Conservation (phyloP, 129 eudicot genomes). For the Lactuca saligna region DNA sequence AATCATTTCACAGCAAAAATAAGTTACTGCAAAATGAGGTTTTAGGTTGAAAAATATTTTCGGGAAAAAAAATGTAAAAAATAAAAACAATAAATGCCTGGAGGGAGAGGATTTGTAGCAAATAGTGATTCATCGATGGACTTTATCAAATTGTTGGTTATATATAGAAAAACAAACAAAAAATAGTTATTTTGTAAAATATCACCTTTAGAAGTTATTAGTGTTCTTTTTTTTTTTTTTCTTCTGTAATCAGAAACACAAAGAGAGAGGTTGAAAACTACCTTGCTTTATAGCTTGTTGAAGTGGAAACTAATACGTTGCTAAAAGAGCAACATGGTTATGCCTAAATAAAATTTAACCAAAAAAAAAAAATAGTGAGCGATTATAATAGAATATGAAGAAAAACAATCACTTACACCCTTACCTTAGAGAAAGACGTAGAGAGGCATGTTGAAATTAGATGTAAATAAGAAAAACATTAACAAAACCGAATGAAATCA, state of each 20-base stretch:
- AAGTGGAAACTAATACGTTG: conserved; percentile 8
- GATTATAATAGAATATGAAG: not conserved
- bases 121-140: no score
- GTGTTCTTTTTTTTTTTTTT: no score
- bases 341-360: not conserved
- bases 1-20: no score
- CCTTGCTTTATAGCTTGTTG: conserved; percentile 14
- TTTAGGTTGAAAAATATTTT: no score
- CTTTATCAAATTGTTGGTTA: not conserved
- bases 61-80: no score
- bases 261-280: not conserved
- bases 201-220: no score
- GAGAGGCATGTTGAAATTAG: not conserved
- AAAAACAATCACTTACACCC: not conserved
- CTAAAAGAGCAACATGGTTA: conserved; percentile 18
- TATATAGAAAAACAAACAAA: not conserved
- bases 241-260: not conserved
- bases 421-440: conserved; percentile 9
- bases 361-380: not conserved
- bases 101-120: no score
- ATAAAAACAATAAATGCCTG: no score
- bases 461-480: conserved; percentile 8
- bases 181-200: not conserved
- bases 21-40: no score
- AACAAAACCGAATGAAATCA: conserved; percentile 6